Percentiles rank a stretch among this genome's conserved stretches.
Conservation (phyloP, 164 flowering plant species). For the Kingdonia uniflora region DNA sequence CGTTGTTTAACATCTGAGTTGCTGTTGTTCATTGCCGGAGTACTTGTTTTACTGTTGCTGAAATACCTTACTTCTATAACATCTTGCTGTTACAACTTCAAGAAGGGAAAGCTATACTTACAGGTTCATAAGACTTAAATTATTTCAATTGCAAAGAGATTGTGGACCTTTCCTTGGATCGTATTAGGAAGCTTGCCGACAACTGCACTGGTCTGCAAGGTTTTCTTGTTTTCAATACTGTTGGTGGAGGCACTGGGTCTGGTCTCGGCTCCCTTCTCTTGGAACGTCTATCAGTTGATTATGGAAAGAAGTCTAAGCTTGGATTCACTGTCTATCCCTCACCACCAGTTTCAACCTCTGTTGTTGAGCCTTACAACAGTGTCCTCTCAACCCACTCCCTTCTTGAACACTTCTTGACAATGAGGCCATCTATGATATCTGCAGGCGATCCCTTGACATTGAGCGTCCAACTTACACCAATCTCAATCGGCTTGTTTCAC, state of each 20-base stretch:
- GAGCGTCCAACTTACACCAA: constrained; percentile 65
- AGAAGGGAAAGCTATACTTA: no score
- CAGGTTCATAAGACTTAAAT: no score
- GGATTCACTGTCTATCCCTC: constrained; percentile 79
- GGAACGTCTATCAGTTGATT: constrained; percentile 70
- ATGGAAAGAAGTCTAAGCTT: constrained; percentile 65
- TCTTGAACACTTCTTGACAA: constrained; percentile 66
- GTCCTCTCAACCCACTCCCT: constrained; percentile 76
- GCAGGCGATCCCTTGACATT: constrained; percentile 70
- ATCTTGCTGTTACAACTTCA: no score
- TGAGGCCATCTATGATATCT: constrained; percentile 74
- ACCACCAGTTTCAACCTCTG: constrained; percentile 78
- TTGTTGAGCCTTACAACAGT: constrained; percentile 81
- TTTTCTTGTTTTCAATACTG: constrained; percentile 70
- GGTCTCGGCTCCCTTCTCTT: constrained; percentile 70
- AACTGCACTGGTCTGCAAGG: constrained; percentile 82
- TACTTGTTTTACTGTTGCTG: no score
- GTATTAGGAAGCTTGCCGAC: constrained; percentile 69
- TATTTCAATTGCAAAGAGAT: no score
- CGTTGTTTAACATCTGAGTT: no score
- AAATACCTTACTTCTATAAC: no score
- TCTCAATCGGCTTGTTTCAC: constrained; percentile 51
- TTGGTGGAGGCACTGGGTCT: constrained; percentile 80
- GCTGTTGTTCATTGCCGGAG: no score
- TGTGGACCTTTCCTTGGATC: constrained; percentile 69